Percentiles rank a stretch among this genome's conserved stretches.
Evolutionary conservation across 1,139 yeast species (phyloP).

Genomic region (Eremothecium gossypii): DNA sequence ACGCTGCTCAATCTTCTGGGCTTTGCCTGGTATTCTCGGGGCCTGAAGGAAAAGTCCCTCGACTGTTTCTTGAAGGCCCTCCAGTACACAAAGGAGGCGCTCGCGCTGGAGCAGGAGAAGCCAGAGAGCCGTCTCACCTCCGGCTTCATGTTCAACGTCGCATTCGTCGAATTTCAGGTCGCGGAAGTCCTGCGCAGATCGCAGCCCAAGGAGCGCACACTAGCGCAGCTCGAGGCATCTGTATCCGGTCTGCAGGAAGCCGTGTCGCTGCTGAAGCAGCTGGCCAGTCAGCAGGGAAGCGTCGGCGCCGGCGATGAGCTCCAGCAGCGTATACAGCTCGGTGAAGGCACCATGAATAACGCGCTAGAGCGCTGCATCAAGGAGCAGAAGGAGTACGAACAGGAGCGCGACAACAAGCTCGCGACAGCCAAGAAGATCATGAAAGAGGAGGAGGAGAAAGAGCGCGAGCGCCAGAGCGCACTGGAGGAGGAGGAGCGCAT

Average conservation of each 20-base stretch:
- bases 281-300: conserved; percentile 52
- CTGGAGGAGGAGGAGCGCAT: conserved; percentile 36
- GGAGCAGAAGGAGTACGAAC: conserved; percentile 65
- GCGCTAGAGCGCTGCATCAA: conserved; percentile 62
- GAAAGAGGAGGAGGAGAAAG: conserved; percentile 44
- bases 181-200: conserved; percentile 73
- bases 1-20: conserved; percentile 68
- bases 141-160: conserved; percentile 63
- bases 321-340: conserved; percentile 77
- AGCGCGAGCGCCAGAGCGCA: conserved; percentile 43
- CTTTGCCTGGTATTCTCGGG: conserved; percentile 85
- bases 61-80: conserved; percentile 53
- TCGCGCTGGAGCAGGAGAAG: conserved; percentile 32
- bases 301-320: conserved; percentile 70
- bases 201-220: conserved; percentile 49
- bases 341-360: conserved; percentile 62
- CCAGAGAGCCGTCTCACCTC: conserved; percentile 32
- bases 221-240: conserved; percentile 53
- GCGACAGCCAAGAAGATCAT: conserved; percentile 47
- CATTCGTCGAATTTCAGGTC: conserved; percentile 75
- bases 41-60: conserved; percentile 55
- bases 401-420: conserved; percentile 48
- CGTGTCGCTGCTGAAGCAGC: conserved; percentile 46
- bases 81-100: conserved; percentile 53
- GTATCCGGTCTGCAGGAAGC: conserved; percentile 54